A percentile compares a stretch with the other conserved stretches of the same genome.
phyloP scores from a whole-genome alignment of 805 yeast genomes.

The Wickerhamomyces sydowiorum region DNA sequence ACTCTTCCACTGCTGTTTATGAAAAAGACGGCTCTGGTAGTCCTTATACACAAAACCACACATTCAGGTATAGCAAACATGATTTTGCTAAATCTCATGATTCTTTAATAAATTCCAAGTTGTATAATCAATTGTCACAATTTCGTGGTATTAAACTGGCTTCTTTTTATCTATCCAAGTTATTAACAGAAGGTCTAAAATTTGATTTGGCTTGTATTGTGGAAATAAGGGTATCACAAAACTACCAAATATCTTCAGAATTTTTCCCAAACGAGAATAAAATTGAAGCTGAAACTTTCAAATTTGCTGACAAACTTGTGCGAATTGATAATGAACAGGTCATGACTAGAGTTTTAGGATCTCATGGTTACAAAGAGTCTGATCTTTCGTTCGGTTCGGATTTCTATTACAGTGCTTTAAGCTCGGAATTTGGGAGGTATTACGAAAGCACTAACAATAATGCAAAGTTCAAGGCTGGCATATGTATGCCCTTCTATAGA shows the following conservation, averaged over 20 bases:
- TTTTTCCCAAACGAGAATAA: slow-evolving; percentile 40
- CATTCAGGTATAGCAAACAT: slow-evolving; percentile 35
- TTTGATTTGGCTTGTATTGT: slow-evolving; percentile 43
- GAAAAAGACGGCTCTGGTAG: slow-evolving; percentile 64
- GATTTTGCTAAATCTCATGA: slow-evolving; percentile 18
- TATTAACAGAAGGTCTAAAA: slow-evolving; percentile 27
- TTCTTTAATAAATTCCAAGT: slow-evolving; percentile 23
- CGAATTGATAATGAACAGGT: slow-evolving; percentile 32
- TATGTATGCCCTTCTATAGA: slow-evolving; percentile 47
- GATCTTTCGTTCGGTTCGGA: slow-evolving; percentile 26
- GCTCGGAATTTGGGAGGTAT: slow-evolving; percentile 46
- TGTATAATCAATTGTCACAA: slow-evolving; percentile 31
- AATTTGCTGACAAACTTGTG: slow-evolving; percentile 31
- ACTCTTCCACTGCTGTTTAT: slow-evolving; percentile 34
- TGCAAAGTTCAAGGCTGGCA: slow-evolving; percentile 39
- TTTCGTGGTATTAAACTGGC: slow-evolving; percentile 41
- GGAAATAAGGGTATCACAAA: slow-evolving; percentile 46
- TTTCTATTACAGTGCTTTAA: slow-evolving; percentile 39
- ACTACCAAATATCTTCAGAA: slow-evolving; percentile 33
- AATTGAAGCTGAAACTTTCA: slow-evolving; percentile 39
- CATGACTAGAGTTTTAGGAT: slow-evolving; percentile 42
- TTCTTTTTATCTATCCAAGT: slow-evolving; percentile 32
- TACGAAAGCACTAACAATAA: slow-evolving; percentile 25
- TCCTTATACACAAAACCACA: slow-evolving; percentile 46
- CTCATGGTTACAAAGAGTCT: slow-evolving; percentile 23